phyloP scores from a whole-genome alignment of 2,329 filamentous ascomycete genomes.

The Chaetomium strumarium region DNA sequence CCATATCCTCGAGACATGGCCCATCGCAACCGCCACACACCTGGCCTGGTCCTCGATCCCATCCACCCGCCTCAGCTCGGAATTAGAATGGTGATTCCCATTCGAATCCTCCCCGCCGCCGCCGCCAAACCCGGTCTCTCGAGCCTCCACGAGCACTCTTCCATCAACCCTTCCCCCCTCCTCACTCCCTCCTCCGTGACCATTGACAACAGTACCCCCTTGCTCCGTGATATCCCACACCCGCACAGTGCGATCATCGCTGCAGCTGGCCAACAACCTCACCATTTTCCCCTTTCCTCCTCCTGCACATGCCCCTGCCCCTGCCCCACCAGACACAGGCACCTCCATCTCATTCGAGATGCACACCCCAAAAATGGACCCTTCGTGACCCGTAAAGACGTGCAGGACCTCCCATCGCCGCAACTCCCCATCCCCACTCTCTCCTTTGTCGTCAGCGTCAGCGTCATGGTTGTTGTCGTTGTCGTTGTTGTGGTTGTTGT shows the following conservation, averaged over 20 bases:
- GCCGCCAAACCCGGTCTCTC: constrained; percentile 60
- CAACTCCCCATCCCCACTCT: too few relatives aligned
- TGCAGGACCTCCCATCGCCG: constrained; percentile 40
- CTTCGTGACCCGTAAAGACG: constrained; percentile 68
- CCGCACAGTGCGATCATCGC: constrained; percentile 84
- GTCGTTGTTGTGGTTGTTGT: neutral
- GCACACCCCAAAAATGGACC: constrained; percentile 85
- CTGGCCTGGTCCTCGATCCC: constrained; percentile 29
- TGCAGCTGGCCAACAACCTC: constrained; percentile 81
- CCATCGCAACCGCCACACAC: constrained; percentile 69
- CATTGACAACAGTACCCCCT: constrained; percentile 36
- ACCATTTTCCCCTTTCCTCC: constrained; percentile 27
- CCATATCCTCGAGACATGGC: constrained; percentile 88
- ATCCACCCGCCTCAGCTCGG: constrained; percentile 24
- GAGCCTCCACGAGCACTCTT: constrained; percentile 27
- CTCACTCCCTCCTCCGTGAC: constrained; percentile 26
- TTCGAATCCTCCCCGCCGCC: constrained; percentile 20
- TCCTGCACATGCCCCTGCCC: constrained; percentile 19
- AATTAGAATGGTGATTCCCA: constrained; percentile 24
- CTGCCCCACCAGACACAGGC: constrained; percentile 32
- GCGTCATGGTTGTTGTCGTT: neutral
- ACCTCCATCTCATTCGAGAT: constrained; percentile 56
- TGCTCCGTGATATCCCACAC: constrained; percentile 70
- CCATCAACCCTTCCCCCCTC: constrained; percentile 24
- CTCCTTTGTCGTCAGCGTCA: neutral